These are phyloP conservation scores for Fagus crenata DNA, from an alignment of 306 rosid genomes.

Conservation along the genomic window DNA sequence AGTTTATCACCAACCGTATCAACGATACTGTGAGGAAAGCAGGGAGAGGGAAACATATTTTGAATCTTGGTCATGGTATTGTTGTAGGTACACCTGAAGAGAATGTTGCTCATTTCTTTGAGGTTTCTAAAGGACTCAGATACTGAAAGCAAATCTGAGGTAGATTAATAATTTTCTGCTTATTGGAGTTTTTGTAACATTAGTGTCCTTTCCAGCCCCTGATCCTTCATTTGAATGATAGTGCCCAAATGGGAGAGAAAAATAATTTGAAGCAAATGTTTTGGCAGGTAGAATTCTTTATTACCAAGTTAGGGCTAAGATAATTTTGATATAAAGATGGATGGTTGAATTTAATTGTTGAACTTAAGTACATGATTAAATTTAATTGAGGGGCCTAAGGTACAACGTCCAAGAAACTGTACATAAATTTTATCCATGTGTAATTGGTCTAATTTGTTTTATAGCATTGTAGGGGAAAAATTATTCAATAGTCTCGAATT, in stretches of 20 bases:
- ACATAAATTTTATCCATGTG: too few relatives aligned
- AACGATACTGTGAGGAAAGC: slow-evolving; percentile 85
- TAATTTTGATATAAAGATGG: not conserved
- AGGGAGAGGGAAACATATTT: slow-evolving; percentile 71
- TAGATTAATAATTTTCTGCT: slow-evolving; percentile 20
- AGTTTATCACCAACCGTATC: slow-evolving; percentile 75
- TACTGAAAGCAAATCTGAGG: slow-evolving; percentile 38
- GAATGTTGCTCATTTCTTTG: slow-evolving; percentile 91
- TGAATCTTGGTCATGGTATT: slow-evolving; percentile 67
- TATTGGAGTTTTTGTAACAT: slow-evolving; percentile 21
- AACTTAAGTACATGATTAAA: too few relatives aligned
- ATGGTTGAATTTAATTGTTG: not conserved
- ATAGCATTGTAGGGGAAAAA: too few relatives aligned
- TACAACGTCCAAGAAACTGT: too few relatives aligned
- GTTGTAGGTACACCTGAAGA: slow-evolving; percentile 49
- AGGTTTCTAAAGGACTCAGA: slow-evolving; percentile 85
- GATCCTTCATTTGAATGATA: not conserved
- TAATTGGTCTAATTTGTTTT: too few relatives aligned
- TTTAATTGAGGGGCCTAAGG: too few relatives aligned
- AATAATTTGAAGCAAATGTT: not conserved
- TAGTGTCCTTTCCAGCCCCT: slow-evolving; percentile 4
- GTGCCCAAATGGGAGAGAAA: not conserved
- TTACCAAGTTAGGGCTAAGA: not conserved
- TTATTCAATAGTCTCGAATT: too few relatives aligned
- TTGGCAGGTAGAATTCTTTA: not conserved